Evolutionary conservation across 345 rosid species (phyloP).

Genomic region (Boechera stricta): DNA sequence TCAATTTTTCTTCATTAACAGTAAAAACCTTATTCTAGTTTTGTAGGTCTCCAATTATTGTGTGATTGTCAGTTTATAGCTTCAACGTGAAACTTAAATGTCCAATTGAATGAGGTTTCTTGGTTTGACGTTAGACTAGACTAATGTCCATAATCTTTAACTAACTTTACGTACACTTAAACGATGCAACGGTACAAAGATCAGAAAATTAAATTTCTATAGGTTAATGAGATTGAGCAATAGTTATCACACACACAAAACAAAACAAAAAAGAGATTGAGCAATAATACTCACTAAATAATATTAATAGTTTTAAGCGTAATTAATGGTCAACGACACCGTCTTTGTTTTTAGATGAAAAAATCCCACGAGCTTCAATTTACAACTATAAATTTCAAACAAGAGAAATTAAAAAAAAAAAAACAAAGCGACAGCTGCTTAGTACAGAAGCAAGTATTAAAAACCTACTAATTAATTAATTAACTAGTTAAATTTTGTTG

Average conservation of each 20-base stretch:
- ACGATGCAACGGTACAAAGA: slow-evolving; percentile 27
- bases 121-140: slow-evolving; percentile 18
- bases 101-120: slow-evolving; percentile 43
- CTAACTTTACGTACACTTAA: slow-evolving; percentile 41
- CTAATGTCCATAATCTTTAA: slow-evolving; percentile 32
- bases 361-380: slow-evolving; percentile 38
- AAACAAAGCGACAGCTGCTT: slow-evolving; percentile 40
- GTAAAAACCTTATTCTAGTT: neutral
- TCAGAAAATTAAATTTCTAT: neutral
- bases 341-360: slow-evolving; percentile 25
- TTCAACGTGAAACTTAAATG: slow-evolving; percentile 31
- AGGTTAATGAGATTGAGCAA: slow-evolving; percentile 12
- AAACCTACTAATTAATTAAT: slow-evolving; percentile 29
- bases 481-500: slow-evolving; percentile 33
- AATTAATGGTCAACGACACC: slow-evolving; percentile 34
- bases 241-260: neutral
- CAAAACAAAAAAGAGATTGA: neutral
- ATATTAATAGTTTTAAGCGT: neutral
- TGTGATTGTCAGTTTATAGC: slow-evolving; percentile 23
- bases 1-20: slow-evolving; percentile 3
- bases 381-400: slow-evolving; percentile 28
- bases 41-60: slow-evolving; percentile 16
- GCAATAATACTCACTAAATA: neutral
- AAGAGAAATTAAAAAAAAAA: neutral
- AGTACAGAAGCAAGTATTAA: slow-evolving; percentile 28